Conservation (phyloP, 176 grass and related monocot species). For the Calamus simplicifolius region DNA sequence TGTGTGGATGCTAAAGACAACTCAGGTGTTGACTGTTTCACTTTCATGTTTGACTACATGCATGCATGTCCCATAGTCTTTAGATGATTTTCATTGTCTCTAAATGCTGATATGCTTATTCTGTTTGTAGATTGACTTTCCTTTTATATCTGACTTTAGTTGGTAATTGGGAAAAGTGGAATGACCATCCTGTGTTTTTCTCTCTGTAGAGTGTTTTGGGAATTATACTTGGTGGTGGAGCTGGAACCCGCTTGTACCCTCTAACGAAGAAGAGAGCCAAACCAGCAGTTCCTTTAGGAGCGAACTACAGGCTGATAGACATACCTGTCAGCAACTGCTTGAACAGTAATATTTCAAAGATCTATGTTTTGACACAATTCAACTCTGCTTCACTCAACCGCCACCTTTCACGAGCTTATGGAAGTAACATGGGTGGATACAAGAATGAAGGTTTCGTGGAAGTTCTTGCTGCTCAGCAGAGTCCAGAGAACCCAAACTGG, state of each 20-base stretch:
- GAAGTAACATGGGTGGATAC: conserved; percentile 82
- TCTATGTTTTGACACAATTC: conserved; percentile 93
- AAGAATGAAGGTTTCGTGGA: conserved; percentile 98
- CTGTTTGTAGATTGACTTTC: no score
- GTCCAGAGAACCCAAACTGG: conserved; percentile 96
- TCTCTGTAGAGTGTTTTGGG: conserved; percentile 81
- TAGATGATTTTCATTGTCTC: no score
- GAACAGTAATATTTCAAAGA: conserved; percentile 91
- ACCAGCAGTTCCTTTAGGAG: conserved; percentile 81
- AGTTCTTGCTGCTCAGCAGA: conserved; percentile 90
- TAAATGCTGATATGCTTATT: no score
- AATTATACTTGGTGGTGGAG: conserved; percentile 92
- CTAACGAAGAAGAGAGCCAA: conserved; percentile 97
- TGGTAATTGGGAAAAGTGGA: no score
- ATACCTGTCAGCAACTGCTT: conserved; percentile 97
- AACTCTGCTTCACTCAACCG: conserved; percentile 92
- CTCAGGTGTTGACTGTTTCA: no score
- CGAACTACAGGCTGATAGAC: conserved; percentile 93
- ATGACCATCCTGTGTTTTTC: background rate
- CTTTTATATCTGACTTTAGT: no score
- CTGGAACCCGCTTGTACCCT: conserved; percentile 85
- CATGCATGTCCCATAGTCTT: no score
- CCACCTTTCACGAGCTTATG: conserved; percentile 86
- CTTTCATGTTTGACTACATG: no score
- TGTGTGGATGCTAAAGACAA: no score